Evolutionary conservation across 2,329 filamentous ascomycete species (phyloP).

Genomic region (Zymoseptoria ardabiliae): DNA sequence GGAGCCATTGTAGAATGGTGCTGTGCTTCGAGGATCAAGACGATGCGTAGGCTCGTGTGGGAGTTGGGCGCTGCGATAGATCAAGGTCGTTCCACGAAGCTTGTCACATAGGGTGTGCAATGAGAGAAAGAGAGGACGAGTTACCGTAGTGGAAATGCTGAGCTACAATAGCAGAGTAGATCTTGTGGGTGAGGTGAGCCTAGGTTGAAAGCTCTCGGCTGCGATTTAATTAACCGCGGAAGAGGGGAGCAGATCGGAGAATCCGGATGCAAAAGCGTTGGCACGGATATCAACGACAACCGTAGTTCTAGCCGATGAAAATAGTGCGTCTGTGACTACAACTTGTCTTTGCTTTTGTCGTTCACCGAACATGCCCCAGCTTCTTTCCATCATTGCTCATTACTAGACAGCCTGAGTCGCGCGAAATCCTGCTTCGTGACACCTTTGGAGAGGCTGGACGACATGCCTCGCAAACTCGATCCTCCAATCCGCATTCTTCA

Average conservation of each 20-base stretch:
- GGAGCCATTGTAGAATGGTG: slow-evolving; percentile 9
- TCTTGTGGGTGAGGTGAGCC: neutral
- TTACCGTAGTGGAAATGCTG: neutral
- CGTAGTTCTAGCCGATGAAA: no score
- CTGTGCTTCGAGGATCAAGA: neutral
- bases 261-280: neutral
- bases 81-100: neutral
- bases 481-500: slow-evolving; percentile 10
- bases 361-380: neutral
- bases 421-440: neutral
- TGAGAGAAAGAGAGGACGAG: neutral
- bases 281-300: neutral
- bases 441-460: slow-evolving; percentile 9
- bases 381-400: neutral
- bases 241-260: neutral
- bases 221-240: neutral
- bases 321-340: no score
- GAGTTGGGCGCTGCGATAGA: neutral
- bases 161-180: neutral
- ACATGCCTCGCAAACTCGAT: slow-evolving; percentile 11
- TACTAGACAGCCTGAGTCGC: neutral
- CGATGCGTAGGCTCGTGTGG: neutral
- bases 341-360: no score
- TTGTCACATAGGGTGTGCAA: neutral
- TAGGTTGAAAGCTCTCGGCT: neutral